Base-by-base conservation (phyloP, 2,329 filamentous ascomycete genomes). In the Fusarium piperis region DNA sequence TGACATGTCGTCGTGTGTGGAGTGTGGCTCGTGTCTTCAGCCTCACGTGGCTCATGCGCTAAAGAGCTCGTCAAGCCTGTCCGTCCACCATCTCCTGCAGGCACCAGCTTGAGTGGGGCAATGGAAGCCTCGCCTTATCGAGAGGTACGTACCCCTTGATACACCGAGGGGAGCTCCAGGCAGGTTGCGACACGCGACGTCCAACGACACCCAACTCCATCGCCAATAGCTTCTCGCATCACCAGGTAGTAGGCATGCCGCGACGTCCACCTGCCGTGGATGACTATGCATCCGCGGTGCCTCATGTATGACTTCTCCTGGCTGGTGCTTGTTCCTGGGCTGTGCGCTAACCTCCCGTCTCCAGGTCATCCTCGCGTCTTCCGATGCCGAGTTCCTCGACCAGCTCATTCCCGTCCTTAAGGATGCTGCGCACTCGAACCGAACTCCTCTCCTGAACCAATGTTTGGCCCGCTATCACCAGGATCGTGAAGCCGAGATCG, bases 361-460 rank as follows among this genome's bases (percentile, higher is more conserved):
- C 26, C 48, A 99, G 94, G 97, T 98, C 74, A 95, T 98, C 68
- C 90, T 97, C 75, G 94, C 95, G 3, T 93, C 94, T 13, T 94
- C 95, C 23, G 95, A 98, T 78, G 89, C 92, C 56, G 96, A 99
- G 77, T 98, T 98, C 78, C 90, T 99, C 71, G 96, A 98, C 80
- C 95, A 98, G 79, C 85, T 99, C 57, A 97, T 98, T 53, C 95
- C 95, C 11, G 93, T 97, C 2, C 91, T 99, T 70, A 96, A 94
- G 84, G 95, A 98, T 87, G 94, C 94, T 74, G 90, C 93, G 69
- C 87, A 90, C 76, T 91, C 93, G 62, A 92, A 93, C 78, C 88
- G 93, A 77, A 92, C 91, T 8, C 87, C 86, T 39, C 89, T 91
- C 65, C 87, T 99, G 41, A 89, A 94, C 55, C 92, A 95, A 75